These are phyloP conservation scores for Schizochytrium sp. DNA, from an alignment of 108 stramenopile genomes.

Conservation along the genomic window DNA sequence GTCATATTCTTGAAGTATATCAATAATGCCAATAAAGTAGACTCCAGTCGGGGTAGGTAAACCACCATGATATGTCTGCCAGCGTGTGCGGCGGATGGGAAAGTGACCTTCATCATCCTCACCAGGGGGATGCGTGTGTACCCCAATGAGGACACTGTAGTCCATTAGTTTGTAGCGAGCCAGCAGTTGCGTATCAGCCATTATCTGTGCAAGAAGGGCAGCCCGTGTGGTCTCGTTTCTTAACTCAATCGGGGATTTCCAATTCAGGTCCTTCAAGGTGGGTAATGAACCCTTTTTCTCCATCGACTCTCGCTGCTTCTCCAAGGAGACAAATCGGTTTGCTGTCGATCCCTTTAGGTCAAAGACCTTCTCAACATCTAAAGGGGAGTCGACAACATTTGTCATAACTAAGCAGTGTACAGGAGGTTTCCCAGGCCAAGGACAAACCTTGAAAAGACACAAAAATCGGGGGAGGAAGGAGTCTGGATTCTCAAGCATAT, in stretches of 20 bases:
- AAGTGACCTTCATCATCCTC: not conserved
- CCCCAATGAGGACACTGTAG: slow-evolving; percentile 48
- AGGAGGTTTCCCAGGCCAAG: slow-evolving; percentile 5
- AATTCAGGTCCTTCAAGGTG: slow-evolving; percentile 47
- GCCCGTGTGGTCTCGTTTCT: not conserved
- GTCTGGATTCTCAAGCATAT: slow-evolving; percentile 3
- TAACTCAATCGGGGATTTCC: not conserved
- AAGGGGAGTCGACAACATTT: slow-evolving; percentile 29
- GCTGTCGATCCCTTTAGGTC: slow-evolving; percentile 53
- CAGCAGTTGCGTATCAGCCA: slow-evolving; percentile 38
- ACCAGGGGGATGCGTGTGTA: not conserved
- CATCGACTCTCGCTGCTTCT: not conserved
- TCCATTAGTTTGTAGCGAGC: slow-evolving; percentile 32
- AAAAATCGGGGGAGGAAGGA: slow-evolving; percentile 37
- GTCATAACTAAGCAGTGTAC: slow-evolving; percentile 40
- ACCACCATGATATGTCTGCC: slow-evolving; percentile 5
- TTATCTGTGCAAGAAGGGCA: not conserved
- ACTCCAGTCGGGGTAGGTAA: not conserved
- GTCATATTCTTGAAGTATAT: slow-evolving; percentile 44
- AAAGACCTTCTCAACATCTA: slow-evolving; percentile 39
- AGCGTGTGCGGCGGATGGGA: not conserved
- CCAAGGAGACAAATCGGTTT: slow-evolving; percentile 43
- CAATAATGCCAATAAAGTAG: slow-evolving; percentile 19
- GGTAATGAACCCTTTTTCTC: not conserved
- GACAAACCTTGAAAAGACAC: slow-evolving; percentile 21